phyloP scores from a whole-genome alignment of 108 stramenopile genomes.

The Cyclotella kingstonii region DNA sequence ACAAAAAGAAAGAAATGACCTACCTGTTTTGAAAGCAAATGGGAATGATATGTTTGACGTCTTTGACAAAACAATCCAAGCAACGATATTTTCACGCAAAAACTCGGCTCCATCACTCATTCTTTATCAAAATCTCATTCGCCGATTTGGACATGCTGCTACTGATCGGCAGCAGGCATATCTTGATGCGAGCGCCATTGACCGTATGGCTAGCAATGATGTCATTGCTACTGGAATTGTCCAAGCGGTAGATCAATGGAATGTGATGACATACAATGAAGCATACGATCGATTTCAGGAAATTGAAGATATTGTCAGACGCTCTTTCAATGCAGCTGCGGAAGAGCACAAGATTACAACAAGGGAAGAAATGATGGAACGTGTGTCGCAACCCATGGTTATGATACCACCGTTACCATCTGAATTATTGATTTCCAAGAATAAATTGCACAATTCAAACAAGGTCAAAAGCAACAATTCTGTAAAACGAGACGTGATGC shows the following conservation, averaged over 20 bases:
- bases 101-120: constrained; percentile 60
- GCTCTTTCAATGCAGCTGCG: constrained; percentile 59
- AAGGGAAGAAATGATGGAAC: constrained; percentile 60
- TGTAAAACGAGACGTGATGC: constrained; percentile 66
- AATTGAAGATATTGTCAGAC: constrained; percentile 38
- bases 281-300: constrained; percentile 53
- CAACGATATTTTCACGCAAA: constrained; percentile 56
- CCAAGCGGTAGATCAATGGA: constrained; percentile 56
- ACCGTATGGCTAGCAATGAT: constrained; percentile 43
- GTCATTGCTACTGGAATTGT: constrained; percentile 50
- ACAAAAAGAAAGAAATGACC: constrained; percentile 19
- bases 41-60: constrained; percentile 70
- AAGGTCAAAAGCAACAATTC: neutral
- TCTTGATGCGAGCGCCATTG: constrained; percentile 44
- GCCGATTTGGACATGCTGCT: constrained; percentile 89
- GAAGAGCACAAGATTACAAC: constrained; percentile 70
- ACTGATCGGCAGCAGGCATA: constrained; percentile 84
- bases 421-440: neutral
- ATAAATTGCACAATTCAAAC: neutral
- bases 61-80: constrained; percentile 67
- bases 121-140: constrained; percentile 52
- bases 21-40: constrained; percentile 62
- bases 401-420: constrained; percentile 16
- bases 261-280: constrained; percentile 49
- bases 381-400: constrained; percentile 54